Evolutionary conservation across 2,329 filamentous ascomycete genomes (phyloP), one percentile per base, ranked within the genome.

Genomic region (Beauveria sp.): DNA sequence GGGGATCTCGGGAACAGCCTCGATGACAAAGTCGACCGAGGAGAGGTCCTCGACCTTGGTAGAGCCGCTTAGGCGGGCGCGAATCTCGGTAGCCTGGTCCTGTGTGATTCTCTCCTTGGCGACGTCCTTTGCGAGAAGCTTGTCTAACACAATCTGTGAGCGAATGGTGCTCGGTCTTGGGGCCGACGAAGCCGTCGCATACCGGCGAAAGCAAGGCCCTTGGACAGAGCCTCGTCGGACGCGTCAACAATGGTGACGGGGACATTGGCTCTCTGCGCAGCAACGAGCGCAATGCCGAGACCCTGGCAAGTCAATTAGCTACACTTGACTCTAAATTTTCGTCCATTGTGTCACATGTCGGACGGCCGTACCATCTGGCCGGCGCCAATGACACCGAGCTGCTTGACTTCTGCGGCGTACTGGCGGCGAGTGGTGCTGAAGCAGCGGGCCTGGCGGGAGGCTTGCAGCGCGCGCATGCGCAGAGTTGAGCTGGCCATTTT

Each of bases 21-120:
- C 94, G 70, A 99, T 97, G 61, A 99, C 88, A 73, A 99, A 97
- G 77, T 99, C 94, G 41, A 92, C 89, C n/a, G 86, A 83, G 28
- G 84, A 85, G 24, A 97, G 85, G 62, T 88, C 83, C 51, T 92
- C 88, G 67, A 97, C 83, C 20, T 84, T 84, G 18, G 89, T 91
- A 57, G 85, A 87, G 9, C 90, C 76, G 0, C 76, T 82, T 63
- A 99, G 79, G 34, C 89, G 85, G 12, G 83, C 84, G 30, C 89
- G 86, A 30, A 88, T 84, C 54, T 85, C 81, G 66, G 91, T 84
- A 22, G 94, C 91, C 66, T 93, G 86, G 54, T 90, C 86, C 72
- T 92, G 87, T 10, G 91, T 91, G 65, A 97, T 85, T 64, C 90
- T 86, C 63, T 91, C 83, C 77, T 97, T 99, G 70, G 86, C 79